Evolutionary conservation across 2,329 filamentous ascomycete species (phyloP).

Genomic region (Cladosporium sp.): DNA sequence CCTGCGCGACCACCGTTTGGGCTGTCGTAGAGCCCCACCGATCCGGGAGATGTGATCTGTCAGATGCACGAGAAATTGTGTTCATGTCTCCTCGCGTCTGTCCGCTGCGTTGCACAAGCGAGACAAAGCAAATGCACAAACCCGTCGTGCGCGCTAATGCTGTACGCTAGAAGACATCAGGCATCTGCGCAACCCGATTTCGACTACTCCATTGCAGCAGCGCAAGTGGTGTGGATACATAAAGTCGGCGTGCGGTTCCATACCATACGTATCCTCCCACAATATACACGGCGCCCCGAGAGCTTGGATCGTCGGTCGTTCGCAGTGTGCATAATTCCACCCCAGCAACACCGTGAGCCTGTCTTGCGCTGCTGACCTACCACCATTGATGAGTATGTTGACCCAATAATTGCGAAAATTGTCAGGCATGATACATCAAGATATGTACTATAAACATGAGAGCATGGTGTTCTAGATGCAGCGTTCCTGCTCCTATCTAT

Average conservation of each 20-base stretch:
- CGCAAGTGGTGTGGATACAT: slow-evolving; percentile 8
- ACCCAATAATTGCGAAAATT: too few species aligned
- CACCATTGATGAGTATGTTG: too few species aligned
- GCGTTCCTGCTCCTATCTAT: too few species aligned
- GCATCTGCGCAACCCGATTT: background rate
- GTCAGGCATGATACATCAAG: too few species aligned
- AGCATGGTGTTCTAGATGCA: too few species aligned
- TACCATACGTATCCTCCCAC: background rate
- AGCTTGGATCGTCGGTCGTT: slow-evolving; percentile 6
- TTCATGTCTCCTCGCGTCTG: too few species aligned
- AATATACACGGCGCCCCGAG: background rate
- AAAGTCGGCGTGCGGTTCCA: slow-evolving; percentile 8
- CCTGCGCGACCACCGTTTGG: background rate
- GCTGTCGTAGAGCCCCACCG: background rate
- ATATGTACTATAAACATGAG: too few species aligned
- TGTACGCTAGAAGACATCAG: slow-evolving; percentile 4
- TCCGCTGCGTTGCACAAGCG: too few species aligned
- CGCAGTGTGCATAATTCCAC: slow-evolving; percentile 3
- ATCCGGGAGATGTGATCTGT: slow-evolving; percentile 9
- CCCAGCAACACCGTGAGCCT: background rate
- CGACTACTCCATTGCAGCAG: too few species aligned
- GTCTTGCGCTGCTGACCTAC: slow-evolving; percentile 3
- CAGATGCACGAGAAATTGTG: slow-evolving; percentile 4
- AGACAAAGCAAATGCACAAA: too few species aligned
- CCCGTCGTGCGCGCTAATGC: slow-evolving; percentile 1